Evolutionary conservation across 441 rosid species (phyloP), one percentile per base, ranked within the genome.

Genomic region (Bocquillonia castaneifolia): DNA sequence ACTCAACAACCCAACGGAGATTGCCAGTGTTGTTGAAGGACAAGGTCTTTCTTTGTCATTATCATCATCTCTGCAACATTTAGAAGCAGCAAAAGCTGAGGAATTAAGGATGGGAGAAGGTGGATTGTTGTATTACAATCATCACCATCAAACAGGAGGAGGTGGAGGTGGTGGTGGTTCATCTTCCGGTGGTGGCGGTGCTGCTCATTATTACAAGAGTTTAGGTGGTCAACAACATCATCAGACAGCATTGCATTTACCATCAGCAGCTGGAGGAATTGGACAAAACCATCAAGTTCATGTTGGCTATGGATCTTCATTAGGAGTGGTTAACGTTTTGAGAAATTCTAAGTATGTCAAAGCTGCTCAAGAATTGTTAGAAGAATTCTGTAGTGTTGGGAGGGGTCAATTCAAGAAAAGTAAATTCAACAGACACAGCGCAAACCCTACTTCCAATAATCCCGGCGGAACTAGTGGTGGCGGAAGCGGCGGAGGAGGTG

Each of bases 341-440:
- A 85, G 98, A 67, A 81, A 68, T 70, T 92, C 98, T 1, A 87
- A 84, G 82, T 90, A 87, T 64, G 83, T 82, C 0, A 87, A 71
- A 72, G 80, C 95, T 0, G 93, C 92, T 12, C 93, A 88, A 72
- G 98, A 92, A 67, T 75, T 92, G 82, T 68, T 92, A 68, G 96
- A 92, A 70, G 98, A 92, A 66, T 88, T 90, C 73, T 92, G 98
- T 59, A 92, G 91, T 42, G 93, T 92, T 42, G 96, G 98, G 37
- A 85, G 88, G 66, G 92, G 90, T 10, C 82, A 75, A 64, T 84
- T 83, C 78, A 88, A 85, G 89, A 90, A 87, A 77, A 81, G 52
- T 76, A 87, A 85, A 71, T 62, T 74, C 37, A 74, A 71, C 53
- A 83, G 76, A 67, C 81, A 77, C 54, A 83, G 78, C 72, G 74